Conservation (phyloP, 73 alveolate genomes). For the Breviolum minutum region DNA sequence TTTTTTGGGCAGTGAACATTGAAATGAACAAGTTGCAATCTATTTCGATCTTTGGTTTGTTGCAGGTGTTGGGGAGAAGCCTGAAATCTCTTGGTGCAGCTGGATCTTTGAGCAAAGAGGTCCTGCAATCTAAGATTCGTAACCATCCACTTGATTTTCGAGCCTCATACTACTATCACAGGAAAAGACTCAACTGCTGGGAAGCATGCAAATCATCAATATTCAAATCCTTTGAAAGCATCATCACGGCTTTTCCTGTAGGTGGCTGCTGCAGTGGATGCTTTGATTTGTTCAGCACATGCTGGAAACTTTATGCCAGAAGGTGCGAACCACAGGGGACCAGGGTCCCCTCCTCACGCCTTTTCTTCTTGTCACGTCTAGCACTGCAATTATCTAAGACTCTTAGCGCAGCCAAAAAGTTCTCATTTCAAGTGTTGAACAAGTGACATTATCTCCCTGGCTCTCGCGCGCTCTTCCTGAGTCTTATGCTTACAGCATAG, state of each 20-base stretch:
- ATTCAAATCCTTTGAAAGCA: neutral
- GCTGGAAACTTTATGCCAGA: conserved; percentile 75
- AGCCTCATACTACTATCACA: too few species aligned
- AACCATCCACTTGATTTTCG: neutral
- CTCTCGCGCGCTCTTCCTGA: too few species aligned
- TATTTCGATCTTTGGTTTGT: neutral
- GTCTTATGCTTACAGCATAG: too few species aligned
- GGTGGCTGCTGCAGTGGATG: conserved; percentile 68
- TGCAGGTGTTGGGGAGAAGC: conserved; percentile 54
- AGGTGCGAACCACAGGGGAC: neutral
- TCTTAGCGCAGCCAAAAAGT: too few species aligned
- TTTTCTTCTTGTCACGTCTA: too few species aligned
- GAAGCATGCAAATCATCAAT: too few species aligned
- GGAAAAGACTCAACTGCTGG: neutral
- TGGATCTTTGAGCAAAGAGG: conserved; percentile 65
- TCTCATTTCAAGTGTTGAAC: too few species aligned
- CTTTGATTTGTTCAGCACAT: conserved; percentile 30
- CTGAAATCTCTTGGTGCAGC: conserved; percentile 55
- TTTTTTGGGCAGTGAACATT: too few species aligned
- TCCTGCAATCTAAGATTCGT: neutral
- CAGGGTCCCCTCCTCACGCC: neutral
- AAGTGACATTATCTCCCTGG: too few species aligned
- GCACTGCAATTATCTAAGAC: too few species aligned
- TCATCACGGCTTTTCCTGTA: neutral
- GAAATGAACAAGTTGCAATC: neutral